Evolutionary conservation across 306 rosid species (phyloP), one percentile per base, ranked within the genome.

Genomic region (Cucurbita maxima): DNA sequence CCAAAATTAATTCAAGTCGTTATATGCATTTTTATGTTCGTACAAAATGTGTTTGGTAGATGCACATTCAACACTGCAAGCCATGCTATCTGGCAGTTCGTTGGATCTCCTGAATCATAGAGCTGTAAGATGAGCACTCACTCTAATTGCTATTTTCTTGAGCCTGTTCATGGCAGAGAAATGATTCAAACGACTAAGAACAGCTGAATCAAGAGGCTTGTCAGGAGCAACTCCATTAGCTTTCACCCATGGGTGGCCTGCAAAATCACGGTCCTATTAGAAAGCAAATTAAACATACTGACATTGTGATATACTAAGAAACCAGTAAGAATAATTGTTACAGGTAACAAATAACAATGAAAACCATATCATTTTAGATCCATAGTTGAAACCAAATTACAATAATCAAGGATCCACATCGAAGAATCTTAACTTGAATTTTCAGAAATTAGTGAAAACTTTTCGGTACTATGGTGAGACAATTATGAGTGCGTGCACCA

Each of bases 231-330:
- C 82, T 72, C 97, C 96, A 57, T 82, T 87, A 73, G 79, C 80
- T 86, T 85, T 93, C 75, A 94, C 84, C 99, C 97, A 94, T 10
- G 97, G 97, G 75, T 94, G 99, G 76, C 96, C 97, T 94, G 87
- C 82, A 76, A 58, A 66, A 82, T 38, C 54, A 78, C 58, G 56
- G 40, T 36, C 57, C 56, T 47, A 22, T 68, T 20, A 67, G 38
- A 45, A 20, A 45, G 57, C 41, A 47, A 68, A 56, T 51, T 80
- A 79, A 71, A 40, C 58, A 69, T 54, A 67, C 47, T 55, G 48
- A 53, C 76, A 68, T 61, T 34, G 81, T 77, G 61, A 67, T 71
- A 79, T 55, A 13, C 18, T 10, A 55, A 72, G 51, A 62, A 38
- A 63, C 3, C 44, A 63, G 34, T 20, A 63, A 63, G 71, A 63